These are phyloP conservation scores for Eucalyptus sp. DNA, from an alignment of 345 rosid genomes.

Conservation along the genomic window DNA sequence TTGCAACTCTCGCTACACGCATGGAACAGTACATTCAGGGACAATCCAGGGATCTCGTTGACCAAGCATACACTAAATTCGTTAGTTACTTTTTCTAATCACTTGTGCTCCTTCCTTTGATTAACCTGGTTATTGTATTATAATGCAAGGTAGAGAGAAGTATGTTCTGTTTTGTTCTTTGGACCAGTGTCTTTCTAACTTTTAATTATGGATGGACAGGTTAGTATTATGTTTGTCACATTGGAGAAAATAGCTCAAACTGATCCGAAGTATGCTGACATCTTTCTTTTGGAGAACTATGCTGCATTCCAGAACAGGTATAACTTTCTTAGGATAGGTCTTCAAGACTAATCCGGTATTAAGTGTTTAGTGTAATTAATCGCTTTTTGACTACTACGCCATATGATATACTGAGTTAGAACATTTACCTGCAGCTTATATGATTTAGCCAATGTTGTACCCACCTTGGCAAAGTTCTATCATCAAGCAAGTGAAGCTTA, in stretches of 20 bases:
- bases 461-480: conserved; percentile 94
- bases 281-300: conserved; percentile 89
- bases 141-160: not conserved
- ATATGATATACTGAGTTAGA: conserved; percentile 6
- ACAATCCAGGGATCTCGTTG: conserved; percentile 96
- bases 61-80: conserved; percentile 93
- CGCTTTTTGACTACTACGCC: not conserved
- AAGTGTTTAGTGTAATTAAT: not conserved
- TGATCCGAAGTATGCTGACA: conserved; percentile 88
- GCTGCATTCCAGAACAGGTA: conserved; percentile 98
- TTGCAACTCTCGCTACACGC: conserved; percentile 96
- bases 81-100: conserved; percentile 35
- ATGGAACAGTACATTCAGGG: conserved; percentile 99
- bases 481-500: conserved; percentile 99
- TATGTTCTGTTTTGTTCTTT: not conserved
- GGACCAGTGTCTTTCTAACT: not conserved
- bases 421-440: conserved; percentile 57
- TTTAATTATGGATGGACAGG: conserved; percentile 35
- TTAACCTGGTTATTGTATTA: not conserved
- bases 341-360: not conserved
- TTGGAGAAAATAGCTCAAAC: conserved; percentile 90
- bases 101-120: not conserved
- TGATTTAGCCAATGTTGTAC: conserved; percentile 95
- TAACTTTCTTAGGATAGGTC: not conserved
- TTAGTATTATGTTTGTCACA: conserved; percentile 90